phyloP scores from a whole-genome alignment of 768 basidiomycete genomes.

The Candolleomyces efflorescens region DNA sequence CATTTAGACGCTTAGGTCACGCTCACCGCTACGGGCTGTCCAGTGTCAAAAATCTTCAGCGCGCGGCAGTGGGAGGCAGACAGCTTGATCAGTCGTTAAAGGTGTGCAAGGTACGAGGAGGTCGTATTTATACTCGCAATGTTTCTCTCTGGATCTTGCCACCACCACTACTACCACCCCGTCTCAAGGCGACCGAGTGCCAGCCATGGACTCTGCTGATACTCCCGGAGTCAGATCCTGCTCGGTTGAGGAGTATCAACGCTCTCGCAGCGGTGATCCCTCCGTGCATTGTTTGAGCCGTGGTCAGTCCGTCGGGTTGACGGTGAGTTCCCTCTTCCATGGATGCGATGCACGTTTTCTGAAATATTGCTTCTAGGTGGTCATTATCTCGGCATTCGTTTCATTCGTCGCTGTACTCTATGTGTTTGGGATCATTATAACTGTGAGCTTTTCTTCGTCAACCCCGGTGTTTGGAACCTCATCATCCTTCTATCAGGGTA shows the following conservation, averaged over 20 bases:
- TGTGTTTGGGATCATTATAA: background rate
- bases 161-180: too few species aligned
- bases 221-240: background rate
- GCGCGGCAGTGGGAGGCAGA: too few species aligned
- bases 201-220: background rate
- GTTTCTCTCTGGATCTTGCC: too few species aligned
- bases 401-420: background rate
- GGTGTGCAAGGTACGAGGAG: too few species aligned
- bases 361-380: background rate
- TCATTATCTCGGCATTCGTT: background rate
- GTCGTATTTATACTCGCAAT: too few species aligned
- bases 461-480: background rate
- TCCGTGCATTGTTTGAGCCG: background rate
- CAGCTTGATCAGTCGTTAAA: too few species aligned
- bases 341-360: background rate
- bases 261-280: background rate
- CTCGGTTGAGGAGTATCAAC: background rate
- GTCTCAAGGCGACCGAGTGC: background rate
- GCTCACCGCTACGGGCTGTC: too few species aligned
- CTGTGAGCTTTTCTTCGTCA: background rate
- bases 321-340: background rate
- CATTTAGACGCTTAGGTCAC: too few species aligned
- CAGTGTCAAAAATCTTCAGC: too few species aligned
- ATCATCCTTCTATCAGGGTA: background rate
- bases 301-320: background rate